Evolutionary conservation across 164 flowering plant species (phyloP).

Genomic region (Kingdonia uniflora): DNA sequence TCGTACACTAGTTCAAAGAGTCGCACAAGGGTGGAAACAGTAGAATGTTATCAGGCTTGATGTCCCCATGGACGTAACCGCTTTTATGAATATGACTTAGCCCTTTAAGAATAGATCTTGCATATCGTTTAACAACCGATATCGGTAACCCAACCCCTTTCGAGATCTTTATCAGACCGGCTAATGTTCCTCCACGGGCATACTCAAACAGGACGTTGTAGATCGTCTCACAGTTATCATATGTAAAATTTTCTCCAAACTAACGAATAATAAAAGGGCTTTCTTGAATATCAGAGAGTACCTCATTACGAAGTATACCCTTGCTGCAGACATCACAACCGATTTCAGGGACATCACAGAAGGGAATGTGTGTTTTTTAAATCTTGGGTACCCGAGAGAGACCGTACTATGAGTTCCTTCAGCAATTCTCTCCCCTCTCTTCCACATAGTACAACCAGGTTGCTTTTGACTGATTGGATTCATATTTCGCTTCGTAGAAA

Average conservation of each 20-base stretch:
- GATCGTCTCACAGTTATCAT: background rate
- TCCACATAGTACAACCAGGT: slow-evolving; percentile 1
- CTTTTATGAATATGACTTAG: background rate
- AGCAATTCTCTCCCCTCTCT: background rate
- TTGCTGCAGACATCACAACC: slow-evolving; percentile 2
- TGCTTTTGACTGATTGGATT: too few species aligned
- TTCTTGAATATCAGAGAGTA: background rate
- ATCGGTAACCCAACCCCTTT: background rate
- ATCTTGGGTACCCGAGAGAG: background rate
- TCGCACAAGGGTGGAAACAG: background rate
- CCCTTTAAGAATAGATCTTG: slow-evolving; percentile 1
- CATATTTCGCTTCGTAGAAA: too few species aligned
- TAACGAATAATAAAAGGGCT: background rate
- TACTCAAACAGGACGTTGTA: background rate
- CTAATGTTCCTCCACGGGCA: slow-evolving; percentile 1
- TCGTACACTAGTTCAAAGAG: background rate
- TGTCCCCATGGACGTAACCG: slow-evolving; percentile 3
- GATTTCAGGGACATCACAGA: slow-evolving; percentile 1
- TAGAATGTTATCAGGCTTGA: slow-evolving; percentile 2
- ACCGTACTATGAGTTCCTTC: background rate
- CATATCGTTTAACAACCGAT: background rate
- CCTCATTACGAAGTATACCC: background rate
- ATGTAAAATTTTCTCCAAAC: background rate
- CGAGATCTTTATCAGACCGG: background rate
- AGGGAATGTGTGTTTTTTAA: background rate